Conservation (phyloP, 805 yeast genomes). For the Saturnispora gosingensis region DNA sequence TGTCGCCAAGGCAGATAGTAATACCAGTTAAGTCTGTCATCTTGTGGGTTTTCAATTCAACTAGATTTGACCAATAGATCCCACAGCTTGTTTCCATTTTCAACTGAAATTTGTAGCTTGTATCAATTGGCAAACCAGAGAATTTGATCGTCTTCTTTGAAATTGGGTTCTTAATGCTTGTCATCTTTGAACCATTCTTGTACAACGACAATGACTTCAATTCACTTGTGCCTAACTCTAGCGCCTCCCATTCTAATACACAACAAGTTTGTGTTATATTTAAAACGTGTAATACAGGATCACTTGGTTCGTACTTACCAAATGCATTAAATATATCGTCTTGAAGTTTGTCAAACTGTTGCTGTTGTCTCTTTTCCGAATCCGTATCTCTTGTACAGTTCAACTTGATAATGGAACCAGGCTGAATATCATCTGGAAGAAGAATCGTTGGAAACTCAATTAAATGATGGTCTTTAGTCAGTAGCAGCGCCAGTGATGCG, state of each 20-base stretch:
- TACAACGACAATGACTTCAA: conserved; percentile 68
- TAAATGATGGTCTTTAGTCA: conserved; percentile 83
- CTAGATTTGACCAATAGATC: conserved; percentile 53
- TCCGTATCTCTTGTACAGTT: conserved; percentile 68
- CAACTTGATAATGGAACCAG: conserved; percentile 87
- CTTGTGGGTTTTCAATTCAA: conserved; percentile 77
- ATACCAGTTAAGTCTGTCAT: conserved; percentile 95
- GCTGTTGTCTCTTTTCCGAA: conserved; percentile 52
- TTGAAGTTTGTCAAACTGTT: conserved; percentile 57
- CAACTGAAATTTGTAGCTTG: conserved; percentile 69
- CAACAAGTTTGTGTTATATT: conserved; percentile 92
- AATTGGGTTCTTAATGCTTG: conserved; percentile 76
- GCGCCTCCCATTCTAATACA: conserved; percentile 88
- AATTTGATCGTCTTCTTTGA: conserved; percentile 74
- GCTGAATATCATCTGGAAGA: conserved; percentile 79
- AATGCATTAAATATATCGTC: conserved; percentile 61
- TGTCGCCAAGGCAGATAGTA: conserved; percentile 79
- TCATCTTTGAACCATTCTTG: conserved; percentile 65
- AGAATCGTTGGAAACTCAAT: conserved; percentile 95
- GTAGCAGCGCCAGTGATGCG: conserved; percentile 83
- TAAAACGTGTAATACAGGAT: conserved; percentile 58
- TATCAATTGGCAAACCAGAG: conserved; percentile 85
- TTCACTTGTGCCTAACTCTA: conserved; percentile 74
- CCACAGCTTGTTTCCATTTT: conserved; percentile 87
- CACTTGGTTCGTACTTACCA: conserved; percentile 62